A percentile compares a stretch with the other conserved stretches of the same genome.
Evolutionary conservation across 305 asterid species (phyloP).

Genomic region (Fraxinus ornus): DNA sequence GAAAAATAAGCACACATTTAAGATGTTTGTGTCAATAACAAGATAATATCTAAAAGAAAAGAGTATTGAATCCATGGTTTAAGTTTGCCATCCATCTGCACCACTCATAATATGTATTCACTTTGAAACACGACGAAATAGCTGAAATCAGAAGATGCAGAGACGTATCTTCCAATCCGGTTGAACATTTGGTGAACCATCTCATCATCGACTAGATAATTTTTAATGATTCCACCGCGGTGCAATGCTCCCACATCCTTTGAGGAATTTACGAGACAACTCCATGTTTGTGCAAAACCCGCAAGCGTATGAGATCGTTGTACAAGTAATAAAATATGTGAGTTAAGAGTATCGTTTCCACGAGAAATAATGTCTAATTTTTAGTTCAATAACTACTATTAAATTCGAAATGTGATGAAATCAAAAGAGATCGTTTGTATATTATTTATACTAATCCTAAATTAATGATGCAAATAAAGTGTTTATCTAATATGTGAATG

Average conservation of each 20-base stretch:
- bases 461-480: too few relatives aligned
- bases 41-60: neutral
- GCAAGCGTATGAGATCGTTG: too few relatives aligned
- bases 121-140: slow-evolving; percentile 19
- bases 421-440: too few relatives aligned
- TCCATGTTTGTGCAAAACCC: neutral
- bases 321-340: too few relatives aligned
- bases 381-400: too few relatives aligned
- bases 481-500: too few relatives aligned
- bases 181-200: slow-evolving; percentile 26
- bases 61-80: slow-evolving; percentile 32
- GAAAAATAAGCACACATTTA: too few relatives aligned
- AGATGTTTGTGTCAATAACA: too few relatives aligned
- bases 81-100: slow-evolving; percentile 30
- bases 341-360: too few relatives aligned
- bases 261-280: slow-evolving; percentile 23
- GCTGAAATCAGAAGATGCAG: slow-evolving; percentile 21
- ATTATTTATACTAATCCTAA: too few relatives aligned
- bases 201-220: slow-evolving; percentile 30
- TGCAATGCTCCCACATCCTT: slow-evolving; percentile 30
- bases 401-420: too few relatives aligned
- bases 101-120: slow-evolving; percentile 16
- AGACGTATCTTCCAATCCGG: slow-evolving; percentile 21
- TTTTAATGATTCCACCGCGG: slow-evolving; percentile 22
- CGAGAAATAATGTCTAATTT: too few relatives aligned